These are phyloP conservation scores for Tetraselmis chui DNA, from an alignment of 139 green algal species.

Conservation along the genomic window DNA sequence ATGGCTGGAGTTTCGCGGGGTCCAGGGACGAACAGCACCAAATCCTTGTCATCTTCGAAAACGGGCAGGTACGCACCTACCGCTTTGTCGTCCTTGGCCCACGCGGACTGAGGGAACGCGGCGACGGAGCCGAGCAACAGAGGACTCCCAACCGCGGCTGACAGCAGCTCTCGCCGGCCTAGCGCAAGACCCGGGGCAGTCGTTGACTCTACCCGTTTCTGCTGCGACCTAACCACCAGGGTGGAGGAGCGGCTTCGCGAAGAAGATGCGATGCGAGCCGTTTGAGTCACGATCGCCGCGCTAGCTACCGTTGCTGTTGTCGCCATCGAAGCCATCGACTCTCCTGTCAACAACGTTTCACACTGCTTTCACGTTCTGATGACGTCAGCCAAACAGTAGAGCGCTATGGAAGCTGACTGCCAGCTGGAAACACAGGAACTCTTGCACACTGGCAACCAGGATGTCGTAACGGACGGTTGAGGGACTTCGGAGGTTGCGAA, in stretches of 20 bases:
- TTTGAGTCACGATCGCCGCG: background rate
- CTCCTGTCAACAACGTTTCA: too few relatives aligned
- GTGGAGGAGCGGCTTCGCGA: too few relatives aligned
- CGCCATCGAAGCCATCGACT: background rate
- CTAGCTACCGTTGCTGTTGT: background rate
- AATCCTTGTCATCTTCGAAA: background rate
- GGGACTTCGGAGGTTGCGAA: too few relatives aligned
- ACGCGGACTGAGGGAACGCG: too few relatives aligned
- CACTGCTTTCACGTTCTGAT: too few relatives aligned
- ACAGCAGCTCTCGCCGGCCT: background rate
- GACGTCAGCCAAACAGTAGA: too few relatives aligned
- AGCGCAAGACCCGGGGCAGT: background rate
- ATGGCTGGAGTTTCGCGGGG: constrained; percentile 5
- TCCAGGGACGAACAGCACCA: constrained; percentile 2
- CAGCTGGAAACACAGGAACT: too few relatives aligned
- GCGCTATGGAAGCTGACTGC: too few relatives aligned
- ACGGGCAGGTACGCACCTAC: background rate
- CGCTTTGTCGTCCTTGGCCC: background rate
- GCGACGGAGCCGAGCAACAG: background rate
- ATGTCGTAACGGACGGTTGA: too few relatives aligned
- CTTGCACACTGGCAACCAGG: too few relatives aligned
- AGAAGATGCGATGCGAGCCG: too few relatives aligned
- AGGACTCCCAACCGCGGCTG: too few relatives aligned
- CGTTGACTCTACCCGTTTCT: background rate
- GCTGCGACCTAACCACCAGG: background rate